phyloP scores from a whole-genome alignment of 1,139 yeast genomes.

The Candida glucosophila region DNA sequence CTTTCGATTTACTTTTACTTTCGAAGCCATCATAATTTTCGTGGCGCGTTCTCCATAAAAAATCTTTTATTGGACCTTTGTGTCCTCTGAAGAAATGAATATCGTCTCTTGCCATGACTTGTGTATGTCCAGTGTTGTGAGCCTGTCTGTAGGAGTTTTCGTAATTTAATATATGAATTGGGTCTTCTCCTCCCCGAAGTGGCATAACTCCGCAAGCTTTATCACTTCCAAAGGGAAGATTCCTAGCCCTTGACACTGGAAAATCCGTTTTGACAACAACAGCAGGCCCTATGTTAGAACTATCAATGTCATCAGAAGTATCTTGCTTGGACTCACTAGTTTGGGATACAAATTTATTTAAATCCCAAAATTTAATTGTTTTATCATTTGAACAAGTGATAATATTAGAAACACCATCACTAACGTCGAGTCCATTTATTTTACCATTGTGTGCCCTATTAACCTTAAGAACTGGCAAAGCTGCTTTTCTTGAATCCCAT shows the following conservation, averaged over 20 bases:
- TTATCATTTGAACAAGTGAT: slow-evolving; percentile 83
- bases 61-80: slow-evolving; percentile 75
- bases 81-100: slow-evolving; percentile 70
- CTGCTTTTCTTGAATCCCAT: slow-evolving; percentile 87
- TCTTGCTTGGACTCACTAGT: too few relatives aligned
- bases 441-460: slow-evolving; percentile 67
- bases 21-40: slow-evolving; percentile 27
- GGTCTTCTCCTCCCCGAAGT: slow-evolving; percentile 72
- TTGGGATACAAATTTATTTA: too few relatives aligned
- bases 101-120: slow-evolving; percentile 28
- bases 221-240: slow-evolving; percentile 85
- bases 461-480: slow-evolving; percentile 60
- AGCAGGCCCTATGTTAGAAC: slow-evolving; percentile 27
- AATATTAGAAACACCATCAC: slow-evolving; percentile 48
- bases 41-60: slow-evolving; percentile 70
- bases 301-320: slow-evolving; percentile 15
- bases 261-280: slow-evolving; percentile 63
- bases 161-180: slow-evolving; percentile 59
- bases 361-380: slow-evolving; percentile 84
- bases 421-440: slow-evolving; percentile 83
- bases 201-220: slow-evolving; percentile 78
- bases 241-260: slow-evolving; percentile 84
- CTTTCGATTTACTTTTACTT: slow-evolving; percentile 54
- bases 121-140: slow-evolving; percentile 17
- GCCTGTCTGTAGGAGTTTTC: slow-evolving; percentile 38